Base-by-base conservation (phyloP, 495 filamentous ascomycete species). In the Parmelia sp. region DNA sequence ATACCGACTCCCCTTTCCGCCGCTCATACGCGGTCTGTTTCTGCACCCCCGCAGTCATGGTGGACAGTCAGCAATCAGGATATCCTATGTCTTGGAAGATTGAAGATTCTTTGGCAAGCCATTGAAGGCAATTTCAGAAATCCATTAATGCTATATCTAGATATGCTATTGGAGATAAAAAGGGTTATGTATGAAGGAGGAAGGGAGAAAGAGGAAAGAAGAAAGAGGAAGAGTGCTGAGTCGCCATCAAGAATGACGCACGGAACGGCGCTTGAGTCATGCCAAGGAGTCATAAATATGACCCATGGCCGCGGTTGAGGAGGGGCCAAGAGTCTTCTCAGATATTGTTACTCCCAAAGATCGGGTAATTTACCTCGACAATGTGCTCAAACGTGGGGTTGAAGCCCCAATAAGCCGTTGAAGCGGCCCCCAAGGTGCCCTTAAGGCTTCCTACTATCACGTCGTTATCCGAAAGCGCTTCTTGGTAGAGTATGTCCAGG, bases 1-100 rank as follows among this genome's bases (percentile, higher is more conserved):
- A 64, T 84, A 91, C 89, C 61, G 89, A 82, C 76, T 96, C 91
- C 66, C 92, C 92, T 81, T 90, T 87, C 71, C 89, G 87, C 69
- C 89, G 83, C 75, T 96, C 91, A 69, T 90, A 86, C 10, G 82
- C 78, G 62, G 84, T 77, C 68, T 86, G 83, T 76, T 88, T 92
- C 19, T 77, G 74, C 35, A 72, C 65, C 76, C 82, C 82, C 39
- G 73, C 76, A 27, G 83, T 71, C 86, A 87, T 88, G 57, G 68
- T 79, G 58, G 47, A 17, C 25, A 47, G 37, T 44, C 61, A 45
- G 23, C n/a, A 55, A 23, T 63, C 27, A 49, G 14, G 25, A 15
- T 49, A 60, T 39, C 29, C 27, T 60, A 35, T 57, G 40, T 64
- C 49, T 35, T 40, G 56, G 53, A 39, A 61, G 31, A 37, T 47